Base-by-base conservation (phyloP, 2,329 filamentous ascomycete genomes). In the Lachnellula occidentalis region DNA sequence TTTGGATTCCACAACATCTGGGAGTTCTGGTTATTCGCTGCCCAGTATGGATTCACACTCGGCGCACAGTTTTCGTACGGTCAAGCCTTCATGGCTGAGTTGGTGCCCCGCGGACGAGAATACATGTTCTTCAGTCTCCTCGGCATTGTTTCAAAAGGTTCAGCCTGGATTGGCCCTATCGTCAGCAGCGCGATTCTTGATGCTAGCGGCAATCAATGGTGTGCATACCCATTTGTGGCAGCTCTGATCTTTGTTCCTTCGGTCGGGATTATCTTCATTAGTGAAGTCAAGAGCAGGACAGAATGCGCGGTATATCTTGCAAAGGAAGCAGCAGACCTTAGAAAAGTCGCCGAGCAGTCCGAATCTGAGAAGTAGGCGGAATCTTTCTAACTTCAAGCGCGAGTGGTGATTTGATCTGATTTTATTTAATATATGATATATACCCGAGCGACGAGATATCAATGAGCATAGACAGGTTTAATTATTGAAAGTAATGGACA, bases 101-200 rank as follows among this genome's bases (percentile, higher is more conserved):
- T 68, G 3, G 63, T 67, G 3, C 66, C 66, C 1, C 58, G 63
- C 4, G 66, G 66, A 19, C 55, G 65, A 42, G 65, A 68, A 34
- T 67, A 67, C 43, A 58, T 67, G 58, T 68, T 68, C 52, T 68
- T 68, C 55, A 59, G 62, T 55, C 60, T 68, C 45, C 54, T 68
- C 24, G 66, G 65, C 6, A 68, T 68, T 36, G 66, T 68, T 3
- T 65, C 63, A 0, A 68, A 67, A 45, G 66, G 66, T 7, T 65
- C 62, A 12, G 60, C 65, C 6, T 68, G 66, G 66, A 67, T 68
- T 39, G 66, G 66, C 0, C 66, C 66, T 3, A 66, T 68, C 45
- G 64, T 67, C 5, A 60, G 56, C 22, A 65, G 64, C 55, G 66
- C 66, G 9, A 68, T 68, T 43, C 61, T 65, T 8, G 64, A 68